phyloP scores from a whole-genome alignment of 176 grass and related monocot genomes.

The Calamus simplicifolius region DNA sequence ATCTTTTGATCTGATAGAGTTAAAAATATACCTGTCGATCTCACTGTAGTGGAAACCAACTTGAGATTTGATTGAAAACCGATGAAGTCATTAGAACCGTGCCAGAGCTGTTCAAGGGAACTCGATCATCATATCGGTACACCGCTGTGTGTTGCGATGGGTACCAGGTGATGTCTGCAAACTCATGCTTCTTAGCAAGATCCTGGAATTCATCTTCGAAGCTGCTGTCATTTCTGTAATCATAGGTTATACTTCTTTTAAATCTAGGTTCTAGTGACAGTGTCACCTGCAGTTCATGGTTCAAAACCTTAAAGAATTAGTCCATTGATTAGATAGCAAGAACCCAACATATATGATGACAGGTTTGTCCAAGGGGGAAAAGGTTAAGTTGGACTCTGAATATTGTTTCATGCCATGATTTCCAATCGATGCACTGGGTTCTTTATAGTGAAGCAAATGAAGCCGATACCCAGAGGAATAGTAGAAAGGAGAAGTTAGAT shows the following conservation, averaged over 20 bases:
- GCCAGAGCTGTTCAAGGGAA: slow-evolving; percentile 29
- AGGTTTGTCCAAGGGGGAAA: too few relatives aligned
- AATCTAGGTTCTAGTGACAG: slow-evolving; percentile 57
- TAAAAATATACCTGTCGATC: slow-evolving; percentile 26
- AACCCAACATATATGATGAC: too few relatives aligned
- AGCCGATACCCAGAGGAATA: too few relatives aligned
- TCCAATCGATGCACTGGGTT: too few relatives aligned
- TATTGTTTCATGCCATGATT: too few relatives aligned
- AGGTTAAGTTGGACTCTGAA: too few relatives aligned
- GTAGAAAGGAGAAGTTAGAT: too few relatives aligned
- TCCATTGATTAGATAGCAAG: too few relatives aligned
- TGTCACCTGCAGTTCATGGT: slow-evolving; percentile 44
- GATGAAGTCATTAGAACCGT: slow-evolving; percentile 68
- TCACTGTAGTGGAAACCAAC: slow-evolving; percentile 12
- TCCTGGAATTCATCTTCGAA: slow-evolving; percentile 51
- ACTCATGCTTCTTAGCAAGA: slow-evolving; percentile 55
- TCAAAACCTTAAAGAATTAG: too few relatives aligned
- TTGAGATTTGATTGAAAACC: slow-evolving; percentile 51
- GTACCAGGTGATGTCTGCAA: slow-evolving; percentile 82
- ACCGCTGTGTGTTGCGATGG: slow-evolving; percentile 57
- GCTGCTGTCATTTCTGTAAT: slow-evolving; percentile 36
- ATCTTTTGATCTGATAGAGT: too few relatives aligned
- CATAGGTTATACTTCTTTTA: slow-evolving; percentile 66
- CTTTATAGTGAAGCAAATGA: too few relatives aligned
- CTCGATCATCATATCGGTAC: slow-evolving; percentile 55